Percentiles rank a stretch among this genome's conserved stretches.
phyloP scores from a whole-genome alignment of 2,329 filamentous ascomycete species.

The Fusarium sororula region DNA sequence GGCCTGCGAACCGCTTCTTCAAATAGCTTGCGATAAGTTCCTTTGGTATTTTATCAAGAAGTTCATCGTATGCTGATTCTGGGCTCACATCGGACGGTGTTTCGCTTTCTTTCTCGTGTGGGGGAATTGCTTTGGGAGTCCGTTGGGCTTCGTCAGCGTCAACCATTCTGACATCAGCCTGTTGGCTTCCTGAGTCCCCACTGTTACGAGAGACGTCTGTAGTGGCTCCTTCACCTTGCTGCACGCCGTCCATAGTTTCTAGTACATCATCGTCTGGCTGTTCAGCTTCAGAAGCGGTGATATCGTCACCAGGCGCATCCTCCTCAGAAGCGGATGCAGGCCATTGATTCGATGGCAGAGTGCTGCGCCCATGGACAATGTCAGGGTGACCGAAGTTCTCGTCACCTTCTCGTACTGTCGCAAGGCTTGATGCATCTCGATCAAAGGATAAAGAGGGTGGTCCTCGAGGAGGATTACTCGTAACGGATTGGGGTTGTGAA shows the following conservation, averaged over 20 bases:
- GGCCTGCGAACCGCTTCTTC: slow-evolving; percentile 14
- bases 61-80: slow-evolving; percentile 32
- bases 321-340: neutral
- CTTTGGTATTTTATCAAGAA: slow-evolving; percentile 44
- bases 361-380: slow-evolving; percentile 7
- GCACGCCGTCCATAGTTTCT: slow-evolving; percentile 17
- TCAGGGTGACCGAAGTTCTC: slow-evolving; percentile 26
- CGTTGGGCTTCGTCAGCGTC: slow-evolving; percentile 20
- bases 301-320: slow-evolving; percentile 8
- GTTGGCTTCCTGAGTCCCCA: neutral
- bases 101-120: neutral
- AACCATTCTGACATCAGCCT: slow-evolving; percentile 30
- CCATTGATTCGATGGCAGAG: neutral
- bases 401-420: slow-evolving; percentile 28
- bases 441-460: slow-evolving; percentile 18
- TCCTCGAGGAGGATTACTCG: slow-evolving; percentile 8
- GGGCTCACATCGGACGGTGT: neutral
- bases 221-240: neutral
- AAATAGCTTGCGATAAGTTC: slow-evolving; percentile 47
- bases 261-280: neutral
- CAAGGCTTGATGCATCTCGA: slow-evolving; percentile 20
- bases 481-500: slow-evolving; percentile 10
- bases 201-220: neutral
- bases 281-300: slow-evolving; percentile 10
- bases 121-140: neutral